A percentile compares a stretch with the other conserved stretches of the same genome.
Conservation (phyloP, 129 eudicot species). For the Flaveria sonorensis region DNA sequence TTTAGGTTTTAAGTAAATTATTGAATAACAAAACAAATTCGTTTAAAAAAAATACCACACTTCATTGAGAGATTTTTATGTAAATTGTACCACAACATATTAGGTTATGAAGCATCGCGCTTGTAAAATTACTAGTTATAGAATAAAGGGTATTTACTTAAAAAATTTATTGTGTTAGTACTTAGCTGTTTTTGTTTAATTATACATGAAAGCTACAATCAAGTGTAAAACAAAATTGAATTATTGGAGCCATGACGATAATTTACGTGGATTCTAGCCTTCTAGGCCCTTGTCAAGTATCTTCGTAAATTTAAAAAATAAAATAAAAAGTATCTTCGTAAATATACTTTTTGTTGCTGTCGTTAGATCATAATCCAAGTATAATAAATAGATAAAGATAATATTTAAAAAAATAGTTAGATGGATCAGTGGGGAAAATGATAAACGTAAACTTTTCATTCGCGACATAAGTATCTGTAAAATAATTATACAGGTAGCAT, state of each 20-base stretch:
- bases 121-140: too few relatives aligned
- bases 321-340: background rate
- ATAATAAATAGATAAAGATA: background rate
- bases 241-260: background rate
- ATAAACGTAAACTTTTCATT: background rate
- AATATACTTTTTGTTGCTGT: background rate
- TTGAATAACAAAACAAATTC: too few relatives aligned
- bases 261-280: background rate
- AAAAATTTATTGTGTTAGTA: too few relatives aligned
- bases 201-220: background rate
- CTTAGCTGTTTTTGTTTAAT: background rate
- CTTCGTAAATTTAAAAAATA: background rate
- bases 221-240: background rate
- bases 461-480: background rate
- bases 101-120: too few relatives aligned
- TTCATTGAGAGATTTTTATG: too few relatives aligned
- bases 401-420: background rate
- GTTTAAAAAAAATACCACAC: too few relatives aligned
- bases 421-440: background rate
- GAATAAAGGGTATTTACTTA: too few relatives aligned
- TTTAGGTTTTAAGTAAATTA: too few relatives aligned
- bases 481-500: too few relatives aligned
- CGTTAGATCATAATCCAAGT: background rate
- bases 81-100: too few relatives aligned
- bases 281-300: background rate